Evolutionary conservation across 2,329 filamentous ascomycete species (phyloP).

Genomic region (Pseudogymnoascus pannorum): DNA sequence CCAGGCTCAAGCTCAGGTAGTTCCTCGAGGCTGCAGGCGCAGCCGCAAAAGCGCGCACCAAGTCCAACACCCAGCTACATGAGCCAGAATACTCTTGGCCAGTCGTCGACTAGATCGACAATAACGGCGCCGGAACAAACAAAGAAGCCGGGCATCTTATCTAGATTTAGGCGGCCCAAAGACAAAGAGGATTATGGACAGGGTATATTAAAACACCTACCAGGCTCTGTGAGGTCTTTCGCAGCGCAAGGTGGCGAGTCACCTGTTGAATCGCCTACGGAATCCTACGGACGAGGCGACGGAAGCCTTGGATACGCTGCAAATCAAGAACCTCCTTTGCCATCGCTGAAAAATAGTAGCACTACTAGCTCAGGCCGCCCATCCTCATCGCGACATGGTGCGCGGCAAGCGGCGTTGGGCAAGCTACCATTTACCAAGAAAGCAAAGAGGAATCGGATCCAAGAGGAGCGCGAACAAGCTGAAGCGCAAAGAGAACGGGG

Average conservation of each 20-base stretch:
- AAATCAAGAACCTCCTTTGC: conserved; percentile 21
- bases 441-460: conserved; percentile 39
- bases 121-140: conserved; percentile 29
- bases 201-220: conserved; percentile 40
- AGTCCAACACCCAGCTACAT: conserved; percentile 75
- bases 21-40: conserved; percentile 32
- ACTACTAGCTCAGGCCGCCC: background rate
- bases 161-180: conserved; percentile 35
- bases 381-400: background rate
- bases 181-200: conserved; percentile 46
- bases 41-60: conserved; percentile 52
- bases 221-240: conserved; percentile 47
- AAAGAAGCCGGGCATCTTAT: conserved; percentile 30
- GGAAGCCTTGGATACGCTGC: conserved; percentile 16
- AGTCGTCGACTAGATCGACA: background rate
- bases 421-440: conserved; percentile 58
- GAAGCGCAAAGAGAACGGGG: conserved; percentile 20
- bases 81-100: conserved; percentile 33
- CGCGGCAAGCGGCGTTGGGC: conserved; percentile 30
- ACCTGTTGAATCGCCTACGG: conserved; percentile 15
- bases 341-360: conserved; percentile 18
- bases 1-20: no score
- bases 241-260: conserved; percentile 24
- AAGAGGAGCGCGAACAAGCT: conserved; percentile 48
- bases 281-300: conserved; percentile 25